phyloP scores from a whole-genome alignment of 495 filamentous ascomycete genomes.

The Thozetella sp. region DNA sequence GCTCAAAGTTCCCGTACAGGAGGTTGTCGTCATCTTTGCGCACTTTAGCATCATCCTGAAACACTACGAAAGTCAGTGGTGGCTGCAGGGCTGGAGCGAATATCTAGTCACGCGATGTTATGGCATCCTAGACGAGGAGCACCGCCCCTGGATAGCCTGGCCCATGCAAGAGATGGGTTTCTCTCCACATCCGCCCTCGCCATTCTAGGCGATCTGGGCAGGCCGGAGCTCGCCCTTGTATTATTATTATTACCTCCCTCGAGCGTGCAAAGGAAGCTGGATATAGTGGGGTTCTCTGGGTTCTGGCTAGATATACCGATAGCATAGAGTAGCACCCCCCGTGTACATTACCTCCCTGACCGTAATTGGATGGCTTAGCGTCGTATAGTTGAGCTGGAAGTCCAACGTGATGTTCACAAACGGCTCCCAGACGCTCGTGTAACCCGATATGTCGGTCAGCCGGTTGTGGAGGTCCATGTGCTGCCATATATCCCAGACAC shows the following conservation, averaged over 20 bases:
- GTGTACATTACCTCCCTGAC: neutral
- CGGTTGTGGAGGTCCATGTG: too few species aligned
- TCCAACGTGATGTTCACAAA: neutral
- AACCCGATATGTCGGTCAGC: too few species aligned
- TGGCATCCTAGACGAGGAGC: constrained; percentile 29
- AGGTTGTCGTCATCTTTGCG: constrained; percentile 35
- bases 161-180: constrained; percentile 26
- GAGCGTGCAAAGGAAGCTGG: too few species aligned
- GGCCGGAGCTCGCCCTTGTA: too few species aligned
- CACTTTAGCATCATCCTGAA: constrained; percentile 30
- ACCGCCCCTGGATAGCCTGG: constrained; percentile 32
- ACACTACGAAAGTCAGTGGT: constrained; percentile 31
- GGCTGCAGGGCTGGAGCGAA: constrained; percentile 34
- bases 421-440: neutral
- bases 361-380: neutral
- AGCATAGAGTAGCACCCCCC: neutral
- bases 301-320: neutral
- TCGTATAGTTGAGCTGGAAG: neutral
- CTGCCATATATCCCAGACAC: too few species aligned
- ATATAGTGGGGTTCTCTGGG: too few species aligned
- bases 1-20: constrained; percentile 22
- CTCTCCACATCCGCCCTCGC: neutral
- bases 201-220: neutral
- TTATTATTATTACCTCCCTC: neutral
- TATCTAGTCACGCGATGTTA: constrained; percentile 24